Evolutionary conservation across 176 grass and related monocot species (phyloP).

Genomic region (Hyparrhenia diplandra): DNA sequence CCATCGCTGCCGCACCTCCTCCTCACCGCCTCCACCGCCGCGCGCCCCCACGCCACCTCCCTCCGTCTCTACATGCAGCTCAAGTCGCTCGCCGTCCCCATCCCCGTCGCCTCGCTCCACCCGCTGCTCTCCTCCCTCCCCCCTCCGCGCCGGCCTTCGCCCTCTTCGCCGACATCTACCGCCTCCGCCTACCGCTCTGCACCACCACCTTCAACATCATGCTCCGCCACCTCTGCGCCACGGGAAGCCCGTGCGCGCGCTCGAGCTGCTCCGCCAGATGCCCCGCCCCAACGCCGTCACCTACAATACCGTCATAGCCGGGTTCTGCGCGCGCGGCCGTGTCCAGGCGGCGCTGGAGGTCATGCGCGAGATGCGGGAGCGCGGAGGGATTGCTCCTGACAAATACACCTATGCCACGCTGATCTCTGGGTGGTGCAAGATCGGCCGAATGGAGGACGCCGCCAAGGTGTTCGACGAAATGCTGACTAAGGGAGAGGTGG

Average conservation of each 20-base stretch:
- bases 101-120: slow-evolving; percentile 12
- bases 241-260: slow-evolving; percentile 40
- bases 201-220: slow-evolving; percentile 55
- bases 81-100: slow-evolving; percentile 16
- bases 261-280: slow-evolving; percentile 42
- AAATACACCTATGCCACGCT: slow-evolving; percentile 41
- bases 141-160: slow-evolving; percentile 41
- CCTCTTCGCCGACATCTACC: slow-evolving; percentile 46
- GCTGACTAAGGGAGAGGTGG: slow-evolving; percentile 9
- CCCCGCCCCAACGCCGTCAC: slow-evolving; percentile 40
- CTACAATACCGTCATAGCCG: slow-evolving; percentile 47
- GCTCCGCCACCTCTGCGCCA: slow-evolving; percentile 58
- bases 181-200: slow-evolving; percentile 25
- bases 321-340: slow-evolving; percentile 33
- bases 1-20: slow-evolving; percentile 12
- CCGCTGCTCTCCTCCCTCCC: slow-evolving; percentile 24
- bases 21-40: slow-evolving; percentile 15
- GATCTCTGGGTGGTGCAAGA: slow-evolving; percentile 40
- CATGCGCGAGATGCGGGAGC: slow-evolving; percentile 24
- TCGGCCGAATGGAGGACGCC: slow-evolving; percentile 28
- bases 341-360: slow-evolving; percentile 32
- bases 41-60: neutral
- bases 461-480: slow-evolving; percentile 49
- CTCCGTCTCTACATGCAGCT: slow-evolving; percentile 8
- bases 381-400: slow-evolving; percentile 28